Evolutionary conservation across 257 asterid species (phyloP).

Genomic region (Solanum dulcamara): DNA sequence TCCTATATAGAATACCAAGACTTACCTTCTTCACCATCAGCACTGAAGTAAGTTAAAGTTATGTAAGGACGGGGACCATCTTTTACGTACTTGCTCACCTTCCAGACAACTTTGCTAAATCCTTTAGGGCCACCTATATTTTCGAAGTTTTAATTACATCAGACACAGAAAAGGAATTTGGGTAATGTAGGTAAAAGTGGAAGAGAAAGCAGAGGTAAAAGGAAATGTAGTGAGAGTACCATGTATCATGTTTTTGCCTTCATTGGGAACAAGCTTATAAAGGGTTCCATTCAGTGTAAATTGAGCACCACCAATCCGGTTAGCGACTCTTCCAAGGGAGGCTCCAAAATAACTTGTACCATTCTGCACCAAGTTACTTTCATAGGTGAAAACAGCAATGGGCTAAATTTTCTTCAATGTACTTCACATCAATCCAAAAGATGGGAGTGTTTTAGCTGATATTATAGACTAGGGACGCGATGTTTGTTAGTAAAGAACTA

Average conservation of each 20-base stretch:
- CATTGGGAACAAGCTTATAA: slow-evolving; percentile 63
- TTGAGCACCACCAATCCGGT: slow-evolving; percentile 70
- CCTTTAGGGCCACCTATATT: slow-evolving; percentile 6
- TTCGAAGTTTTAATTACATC: neutral
- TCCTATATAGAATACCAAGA: neutral
- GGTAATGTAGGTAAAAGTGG: neutral
- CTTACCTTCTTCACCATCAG: slow-evolving; percentile 21
- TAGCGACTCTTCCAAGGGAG: slow-evolving; percentile 71
- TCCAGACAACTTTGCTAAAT: slow-evolving; percentile 6
- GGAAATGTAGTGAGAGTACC: slow-evolving; percentile 26
- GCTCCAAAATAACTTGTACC: slow-evolving; percentile 55
- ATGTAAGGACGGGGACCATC: neutral
- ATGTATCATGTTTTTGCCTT: slow-evolving; percentile 51
- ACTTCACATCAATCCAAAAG: neutral
- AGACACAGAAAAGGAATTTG: neutral
- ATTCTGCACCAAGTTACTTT: slow-evolving; percentile 28
- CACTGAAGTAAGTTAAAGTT: slow-evolving; percentile 6
- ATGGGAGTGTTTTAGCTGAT: neutral
- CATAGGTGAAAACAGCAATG: neutral
- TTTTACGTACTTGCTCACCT: neutral
- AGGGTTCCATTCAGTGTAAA: slow-evolving; percentile 53
- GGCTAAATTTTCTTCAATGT: neutral
- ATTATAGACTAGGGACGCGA: neutral
- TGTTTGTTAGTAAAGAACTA: neutral
- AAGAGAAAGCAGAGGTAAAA: neutral